A percentile compares a stretch with the other conserved stretches of the same genome.
Evolutionary conservation across 495 filamentous ascomycete species (phyloP).

Genomic region (Apodospora peruviana): DNA sequence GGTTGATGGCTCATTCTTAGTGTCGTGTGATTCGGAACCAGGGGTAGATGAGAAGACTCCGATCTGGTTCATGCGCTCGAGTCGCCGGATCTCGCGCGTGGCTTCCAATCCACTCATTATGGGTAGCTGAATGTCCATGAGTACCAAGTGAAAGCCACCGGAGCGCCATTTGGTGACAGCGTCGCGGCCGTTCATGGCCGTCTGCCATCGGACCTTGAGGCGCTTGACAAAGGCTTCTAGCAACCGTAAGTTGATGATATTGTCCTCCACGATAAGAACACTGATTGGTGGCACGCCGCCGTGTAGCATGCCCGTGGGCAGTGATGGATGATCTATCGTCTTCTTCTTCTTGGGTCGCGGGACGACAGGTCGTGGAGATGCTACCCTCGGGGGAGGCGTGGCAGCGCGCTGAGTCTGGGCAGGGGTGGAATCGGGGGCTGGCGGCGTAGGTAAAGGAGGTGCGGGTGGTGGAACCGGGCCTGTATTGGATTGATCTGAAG

Average conservation of each 20-base stretch:
- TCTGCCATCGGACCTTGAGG: slow-evolving; percentile 96
- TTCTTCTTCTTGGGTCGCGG: slow-evolving; percentile 52
- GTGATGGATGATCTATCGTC: slow-evolving; percentile 39
- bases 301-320: slow-evolving; percentile 66
- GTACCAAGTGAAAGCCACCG: slow-evolving; percentile 92
- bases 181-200: slow-evolving; percentile 87
- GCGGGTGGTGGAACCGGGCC: slow-evolving; percentile 30
- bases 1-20: slow-evolving; percentile 29
- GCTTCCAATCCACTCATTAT: slow-evolving; percentile 96
- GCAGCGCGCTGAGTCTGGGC: slow-evolving; percentile 25
- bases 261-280: slow-evolving; percentile 96
- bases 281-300: slow-evolving; percentile 92
- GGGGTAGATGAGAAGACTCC: slow-evolving; percentile 64
- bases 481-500: slow-evolving; percentile 37
- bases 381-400: slow-evolving; percentile 54
- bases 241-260: slow-evolving; percentile 90
- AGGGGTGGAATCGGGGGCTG: slow-evolving; percentile 33
- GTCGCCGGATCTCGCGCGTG: slow-evolving; percentile 89
- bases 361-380: slow-evolving; percentile 48
- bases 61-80: slow-evolving; percentile 85
- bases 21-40: not conserved
- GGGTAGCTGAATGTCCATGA: slow-evolving; percentile 98
- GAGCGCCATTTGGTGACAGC: slow-evolving; percentile 87
- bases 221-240: slow-evolving; percentile 95
- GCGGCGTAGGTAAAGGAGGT: slow-evolving; percentile 56